Conservation (phyloP, 2,329 filamentous ascomycete genomes). For the Pseudogymnoascus sp. region DNA sequence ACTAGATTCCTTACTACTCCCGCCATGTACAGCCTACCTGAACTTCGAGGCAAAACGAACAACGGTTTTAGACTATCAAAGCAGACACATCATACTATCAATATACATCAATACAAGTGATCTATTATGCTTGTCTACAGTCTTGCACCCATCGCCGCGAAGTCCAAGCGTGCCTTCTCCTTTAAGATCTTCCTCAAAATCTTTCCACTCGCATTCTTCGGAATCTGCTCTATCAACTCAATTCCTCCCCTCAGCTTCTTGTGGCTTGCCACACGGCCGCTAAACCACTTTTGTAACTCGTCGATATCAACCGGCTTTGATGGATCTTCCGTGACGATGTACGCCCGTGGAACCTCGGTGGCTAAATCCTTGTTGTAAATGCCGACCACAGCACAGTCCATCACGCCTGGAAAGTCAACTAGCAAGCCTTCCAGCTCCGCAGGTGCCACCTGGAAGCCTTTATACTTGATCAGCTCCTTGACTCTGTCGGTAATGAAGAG, state of each 20-base stretch:
- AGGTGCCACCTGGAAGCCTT: slow-evolving; percentile 42
- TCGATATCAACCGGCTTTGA: background rate
- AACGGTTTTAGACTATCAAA: background rate
- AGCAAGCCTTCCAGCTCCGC: slow-evolving; percentile 37
- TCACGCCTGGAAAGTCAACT: background rate
- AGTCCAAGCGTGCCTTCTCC: slow-evolving; percentile 30
- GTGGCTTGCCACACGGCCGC: slow-evolving; percentile 29
- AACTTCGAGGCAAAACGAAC: background rate
- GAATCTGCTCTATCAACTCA: slow-evolving; percentile 48
- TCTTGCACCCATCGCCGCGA: background rate
- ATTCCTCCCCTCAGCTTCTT: slow-evolving; percentile 45
- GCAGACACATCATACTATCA: background rate
- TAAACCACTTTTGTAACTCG: background rate
- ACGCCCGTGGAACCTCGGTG: background rate
- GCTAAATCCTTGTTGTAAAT: background rate
- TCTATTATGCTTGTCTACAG: background rate
- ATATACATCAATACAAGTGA: background rate
- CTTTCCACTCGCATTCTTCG: slow-evolving; percentile 58
- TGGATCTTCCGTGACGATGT: background rate
- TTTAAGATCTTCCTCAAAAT: slow-evolving; percentile 51
- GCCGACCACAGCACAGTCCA: background rate
- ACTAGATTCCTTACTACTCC: background rate
- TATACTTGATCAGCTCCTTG: slow-evolving; percentile 42
- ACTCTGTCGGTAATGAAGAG: slow-evolving; percentile 25
- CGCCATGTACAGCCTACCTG: background rate